Evolutionary conservation across 257 asterid genomes (phyloP), one percentile per base, ranked within the genome.

Genomic region (Gentiana dahurica): DNA sequence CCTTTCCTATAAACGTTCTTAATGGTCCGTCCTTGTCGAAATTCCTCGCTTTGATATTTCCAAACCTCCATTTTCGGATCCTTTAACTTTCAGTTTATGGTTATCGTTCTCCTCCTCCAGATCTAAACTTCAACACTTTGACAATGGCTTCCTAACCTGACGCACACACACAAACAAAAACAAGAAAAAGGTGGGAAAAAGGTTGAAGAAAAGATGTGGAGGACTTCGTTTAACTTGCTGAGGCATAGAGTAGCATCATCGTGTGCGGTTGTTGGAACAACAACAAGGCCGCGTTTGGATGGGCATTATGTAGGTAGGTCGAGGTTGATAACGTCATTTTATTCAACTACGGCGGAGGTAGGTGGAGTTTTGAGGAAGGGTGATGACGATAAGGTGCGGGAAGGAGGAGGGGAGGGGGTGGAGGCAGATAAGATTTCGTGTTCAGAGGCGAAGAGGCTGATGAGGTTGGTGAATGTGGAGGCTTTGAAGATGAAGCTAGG

Each of bases 401-500:
- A 7, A 3, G 46, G 44, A 3, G 61, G 60, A 3, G 44, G 6
- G 4, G 57, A 36, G 11, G 13, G 24, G 5, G 64, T 61, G 48
- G 55, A 36, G 8, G 81, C 61, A 24, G 69, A 64, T 44, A 50
- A 51, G 57, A 77, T 90, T 71, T 65, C 96, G 60, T 79, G 63
- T 44, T 88, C 68, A 37, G 97, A 90, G 83, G 96, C 91, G 44
- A 90, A 84, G 77, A 82, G 76, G 67, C 34, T 90, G 81, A 84
- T 90, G 96, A 80, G 95, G 79, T 71, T 86, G 77, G 96, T 81
- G 73, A 79, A 86, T 61, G 96, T 90, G 73, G 89, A 79, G 54
- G 80, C 83, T 32, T 51, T 86, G 69, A 86, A 86, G 71, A 78
- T 62, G 77, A 84, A 80, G 73, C 79, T 90, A 39, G 95, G 88